Conservation (phyloP, 2,329 filamentous ascomycete species). For the Trichoderma asperellum region DNA sequence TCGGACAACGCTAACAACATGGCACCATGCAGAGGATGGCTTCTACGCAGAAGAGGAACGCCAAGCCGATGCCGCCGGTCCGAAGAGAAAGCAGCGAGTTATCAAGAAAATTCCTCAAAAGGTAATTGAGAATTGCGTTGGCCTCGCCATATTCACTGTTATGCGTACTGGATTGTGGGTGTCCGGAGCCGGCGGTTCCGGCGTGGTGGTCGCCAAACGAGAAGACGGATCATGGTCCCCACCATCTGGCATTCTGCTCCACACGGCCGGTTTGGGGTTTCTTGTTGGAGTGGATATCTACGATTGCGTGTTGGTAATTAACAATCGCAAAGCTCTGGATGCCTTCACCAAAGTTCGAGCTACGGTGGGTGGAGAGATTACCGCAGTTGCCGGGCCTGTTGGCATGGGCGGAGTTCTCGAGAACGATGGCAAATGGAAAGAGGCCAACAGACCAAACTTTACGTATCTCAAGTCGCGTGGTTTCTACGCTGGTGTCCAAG, state of each 20-base stretch:
- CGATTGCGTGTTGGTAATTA: conserved; percentile 76
- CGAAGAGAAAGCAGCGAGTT: conserved; percentile 50
- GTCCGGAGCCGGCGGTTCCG: conserved; percentile 63
- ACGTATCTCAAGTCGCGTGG: conserved; percentile 82
- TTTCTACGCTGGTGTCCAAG: conserved; percentile 75
- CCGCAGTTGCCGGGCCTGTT: conserved; percentile 61
- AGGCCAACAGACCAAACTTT: conserved; percentile 65
- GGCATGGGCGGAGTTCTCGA: conserved; percentile 65
- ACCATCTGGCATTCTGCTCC: conserved; percentile 71
- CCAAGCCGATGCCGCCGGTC: conserved; percentile 37
- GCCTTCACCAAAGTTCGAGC: conserved; percentile 69
- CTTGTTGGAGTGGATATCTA: conserved; percentile 75
- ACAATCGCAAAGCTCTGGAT: conserved; percentile 67
- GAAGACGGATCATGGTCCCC: conserved; percentile 69
- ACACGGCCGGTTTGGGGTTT: conserved; percentile 72
- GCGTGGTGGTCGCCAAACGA: conserved; percentile 61
- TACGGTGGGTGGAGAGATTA: conserved; percentile 71
- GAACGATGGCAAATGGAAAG: conserved; percentile 39
- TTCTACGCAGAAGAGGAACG: conserved; percentile 51
- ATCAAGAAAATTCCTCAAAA: conserved; percentile 50
- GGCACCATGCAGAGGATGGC: conserved; percentile 53
- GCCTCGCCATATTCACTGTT: conserved; percentile 66
- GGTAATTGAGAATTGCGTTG: conserved; percentile 59
- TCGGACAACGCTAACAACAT: background rate
- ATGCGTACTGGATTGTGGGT: conserved; percentile 62